Evolutionary conservation across 2,329 filamentous ascomycete species (phyloP).

Genomic region (Ilyonectria mors-panacis): DNA sequence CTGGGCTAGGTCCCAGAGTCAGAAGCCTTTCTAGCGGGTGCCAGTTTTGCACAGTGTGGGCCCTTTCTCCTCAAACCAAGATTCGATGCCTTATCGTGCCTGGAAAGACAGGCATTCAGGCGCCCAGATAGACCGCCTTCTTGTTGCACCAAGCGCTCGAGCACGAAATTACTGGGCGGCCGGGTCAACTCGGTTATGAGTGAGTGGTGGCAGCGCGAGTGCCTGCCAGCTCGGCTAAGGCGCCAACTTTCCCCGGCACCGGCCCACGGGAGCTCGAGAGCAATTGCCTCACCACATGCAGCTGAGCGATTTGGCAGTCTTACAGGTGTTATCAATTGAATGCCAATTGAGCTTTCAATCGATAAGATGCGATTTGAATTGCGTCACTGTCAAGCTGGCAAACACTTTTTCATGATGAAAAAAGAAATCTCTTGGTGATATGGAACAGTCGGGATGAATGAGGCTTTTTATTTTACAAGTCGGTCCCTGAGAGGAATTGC

Average conservation of each 20-base stretch:
- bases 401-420: conserved; percentile 32
- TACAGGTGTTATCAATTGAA: conserved; percentile 37
- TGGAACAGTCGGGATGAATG: conserved; percentile 57
- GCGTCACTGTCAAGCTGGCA: conserved; percentile 26
- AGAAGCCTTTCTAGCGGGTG: conserved; percentile 41
- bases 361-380: conserved; percentile 15
- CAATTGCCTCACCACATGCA: conserved; percentile 48
- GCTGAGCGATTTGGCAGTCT: conserved; percentile 31
- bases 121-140: conserved; percentile 35
- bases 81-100: conserved; percentile 43
- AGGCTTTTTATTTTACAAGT: conserved; percentile 62
- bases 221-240: conserved; percentile 44
- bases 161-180: conserved; percentile 25
- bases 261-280: conserved; percentile 49
- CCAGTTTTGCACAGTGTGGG: conserved; percentile 55
- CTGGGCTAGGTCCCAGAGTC: conserved; percentile 35
- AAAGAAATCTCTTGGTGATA: conserved; percentile 51
- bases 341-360: conserved; percentile 40
- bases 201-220: conserved; percentile 37
- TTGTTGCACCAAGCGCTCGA: conserved; percentile 21
- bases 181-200: conserved; percentile 49
- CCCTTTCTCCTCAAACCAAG: conserved; percentile 29
- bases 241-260: conserved; percentile 46
- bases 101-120: conserved; percentile 48
- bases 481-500: conserved; percentile 53